A percentile compares a stretch with the other conserved stretches of the same genome.
phyloP scores from a whole-genome alignment of 176 grass and related monocot species.

The Carex kokanica region DNA sequence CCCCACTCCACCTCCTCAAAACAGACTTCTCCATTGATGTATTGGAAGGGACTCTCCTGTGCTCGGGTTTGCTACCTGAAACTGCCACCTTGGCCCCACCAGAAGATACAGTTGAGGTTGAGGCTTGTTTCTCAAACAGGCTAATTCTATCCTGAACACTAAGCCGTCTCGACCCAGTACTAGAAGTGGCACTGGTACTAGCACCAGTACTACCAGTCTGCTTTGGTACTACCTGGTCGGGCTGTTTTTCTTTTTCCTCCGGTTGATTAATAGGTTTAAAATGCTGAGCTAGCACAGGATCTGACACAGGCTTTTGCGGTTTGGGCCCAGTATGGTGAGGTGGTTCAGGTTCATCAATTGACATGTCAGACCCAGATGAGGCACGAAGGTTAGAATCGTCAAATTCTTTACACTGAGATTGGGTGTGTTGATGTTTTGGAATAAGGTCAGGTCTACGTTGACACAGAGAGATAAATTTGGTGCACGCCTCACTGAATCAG shows the following conservation, averaged over 20 bases:
- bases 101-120: constrained; percentile 49
- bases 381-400: constrained; percentile 52
- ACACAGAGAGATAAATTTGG: constrained; percentile 78
- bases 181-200: not conserved
- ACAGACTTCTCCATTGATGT: constrained; percentile 76
- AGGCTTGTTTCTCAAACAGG: constrained; percentile 87
- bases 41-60: constrained; percentile 76
- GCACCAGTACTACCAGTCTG: not conserved
- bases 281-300: constrained; percentile 36
- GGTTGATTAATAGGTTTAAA: constrained; percentile 39
- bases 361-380: constrained; percentile 96
- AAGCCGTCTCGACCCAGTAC: constrained; percentile 39
- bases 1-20: constrained; percentile 86
- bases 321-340: constrained; percentile 36
- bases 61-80: constrained; percentile 61
- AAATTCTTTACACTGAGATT: constrained; percentile 54
- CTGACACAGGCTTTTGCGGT: constrained; percentile 9
- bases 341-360: constrained; percentile 73
- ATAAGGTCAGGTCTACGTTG: constrained; percentile 64
- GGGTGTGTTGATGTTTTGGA: constrained; percentile 30
- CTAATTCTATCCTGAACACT: constrained; percentile 97
- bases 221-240: not conserved
- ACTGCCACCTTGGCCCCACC: constrained; percentile 48
- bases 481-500: constrained; percentile 79
- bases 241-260: constrained; percentile 16